Evolutionary conservation across 768 basidiomycete genomes (phyloP), one percentile per base, ranked within the genome.

Genomic region (Rhodocollybia butyracea): DNA sequence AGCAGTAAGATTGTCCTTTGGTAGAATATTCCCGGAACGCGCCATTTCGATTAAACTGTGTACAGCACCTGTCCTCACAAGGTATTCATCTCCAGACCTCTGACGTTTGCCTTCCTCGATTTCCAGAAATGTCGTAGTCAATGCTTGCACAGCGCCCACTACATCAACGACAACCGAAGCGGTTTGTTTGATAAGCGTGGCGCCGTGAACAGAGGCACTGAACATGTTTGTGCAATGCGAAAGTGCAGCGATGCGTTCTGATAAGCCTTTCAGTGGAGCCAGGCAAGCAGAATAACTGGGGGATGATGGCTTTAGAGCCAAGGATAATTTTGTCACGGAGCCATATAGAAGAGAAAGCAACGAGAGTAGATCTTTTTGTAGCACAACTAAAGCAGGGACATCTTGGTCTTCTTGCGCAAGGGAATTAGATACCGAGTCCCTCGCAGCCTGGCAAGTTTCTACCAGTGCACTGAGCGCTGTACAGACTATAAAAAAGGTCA

Each of bases 41-140:
- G 80, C 81, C 39, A 65, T 72, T 21, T 79, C 73, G 58, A 88
- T 82, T 46, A 83, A 71, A 56, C 82, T 79, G 62, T 89, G 88
- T 0, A 88, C 70, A n/a, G 79, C 64, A 22, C 76, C 87, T 0
- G 82, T 82, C 59, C 74, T 76, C 39, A 81, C 62, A 58, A 89
- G 71, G 60, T 85, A 83, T 19, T 79, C 77, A 29, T 83, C 75
- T 27, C 67, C 67, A 12, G 64, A 59, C 22, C 64, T 48, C 12
- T 48, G 57, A 19, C 56, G 57, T 54, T 57, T 46, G 46, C 60
- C 22, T 43, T 64, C 47, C 27, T 73, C 73, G 45, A 68, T 62
- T 40, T 70, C 61, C 48, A 81, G 58, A 45, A 86, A 75, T 0
- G 74, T 70, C 45, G 78, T 71, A 0, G 73, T 55, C 45, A 88